Conservation (phyloP, 192 early-diverging fungal species). For the Dissophora ornata region DNA sequence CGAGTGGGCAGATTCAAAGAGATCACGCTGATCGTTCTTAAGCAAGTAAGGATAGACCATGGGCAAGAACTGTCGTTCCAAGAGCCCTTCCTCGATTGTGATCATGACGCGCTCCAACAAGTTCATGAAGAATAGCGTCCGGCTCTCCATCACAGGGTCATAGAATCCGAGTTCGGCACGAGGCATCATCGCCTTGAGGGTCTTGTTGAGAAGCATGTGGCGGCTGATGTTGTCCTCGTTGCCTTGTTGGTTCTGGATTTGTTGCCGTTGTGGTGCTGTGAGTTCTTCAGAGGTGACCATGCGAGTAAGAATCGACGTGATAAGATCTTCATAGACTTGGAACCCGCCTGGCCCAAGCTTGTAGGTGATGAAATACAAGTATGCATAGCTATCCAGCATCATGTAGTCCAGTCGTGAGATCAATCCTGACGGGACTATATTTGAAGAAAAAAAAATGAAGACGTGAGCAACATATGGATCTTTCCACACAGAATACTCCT, state of each 20-base stretch:
- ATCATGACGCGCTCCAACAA: constrained; percentile 61
- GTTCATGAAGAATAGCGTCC: constrained; percentile 60
- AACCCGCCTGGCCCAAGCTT: constrained; percentile 56
- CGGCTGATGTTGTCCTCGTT: constrained; percentile 1
- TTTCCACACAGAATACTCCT: too few species aligned
- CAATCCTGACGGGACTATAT: constrained; percentile 19
- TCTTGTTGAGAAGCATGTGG: constrained; percentile 34
- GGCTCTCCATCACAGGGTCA: constrained; percentile 44
- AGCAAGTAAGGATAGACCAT: constrained; percentile 59
- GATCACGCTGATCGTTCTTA: constrained; percentile 45
- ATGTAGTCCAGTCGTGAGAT: constrained; percentile 24
- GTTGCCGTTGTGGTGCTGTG: neutral
- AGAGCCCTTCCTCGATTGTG: constrained; percentile 53
- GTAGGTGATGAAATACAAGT: constrained; percentile 62
- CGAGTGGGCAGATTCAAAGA: constrained; percentile 66
- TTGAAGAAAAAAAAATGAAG: neutral
- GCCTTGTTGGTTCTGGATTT: neutral
- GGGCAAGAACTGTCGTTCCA: constrained; percentile 61
- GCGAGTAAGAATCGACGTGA: constrained; percentile 56
- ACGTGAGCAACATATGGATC: neutral
- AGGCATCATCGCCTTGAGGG: constrained; percentile 38
- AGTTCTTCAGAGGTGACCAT: constrained; percentile 42
- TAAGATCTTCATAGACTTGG: constrained; percentile 62
- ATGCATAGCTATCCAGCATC: constrained; percentile 59
- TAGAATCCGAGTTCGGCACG: constrained; percentile 28